A percentile compares a stretch with the other conserved stretches of the same genome.
Evolutionary conservation across 2,329 filamentous ascomycete genomes (phyloP).

Genomic region (Stemphylium vesicarium): DNA sequence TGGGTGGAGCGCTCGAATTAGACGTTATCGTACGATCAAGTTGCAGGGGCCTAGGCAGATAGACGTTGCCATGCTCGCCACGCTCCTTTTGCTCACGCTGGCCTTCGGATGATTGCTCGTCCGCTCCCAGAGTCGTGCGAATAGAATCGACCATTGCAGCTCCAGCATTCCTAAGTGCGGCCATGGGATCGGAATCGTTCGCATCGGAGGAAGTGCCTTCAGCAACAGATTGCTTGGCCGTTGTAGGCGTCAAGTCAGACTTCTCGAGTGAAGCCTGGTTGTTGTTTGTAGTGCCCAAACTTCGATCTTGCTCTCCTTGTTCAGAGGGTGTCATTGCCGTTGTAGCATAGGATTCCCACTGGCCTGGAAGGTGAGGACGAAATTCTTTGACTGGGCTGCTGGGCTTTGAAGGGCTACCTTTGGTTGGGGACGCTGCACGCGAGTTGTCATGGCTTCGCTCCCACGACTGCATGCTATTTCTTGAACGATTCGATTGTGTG

Average conservation of each 20-base stretch:
- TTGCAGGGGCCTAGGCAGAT: conserved; percentile 45
- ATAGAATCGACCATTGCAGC: conserved; percentile 57
- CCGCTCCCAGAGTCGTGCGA: conserved; percentile 46
- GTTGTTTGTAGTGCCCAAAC: conserved; percentile 21
- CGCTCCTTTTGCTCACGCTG: conserved; percentile 10
- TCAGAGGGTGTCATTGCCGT: conserved; percentile 46
- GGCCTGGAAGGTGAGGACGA: conserved; percentile 59
- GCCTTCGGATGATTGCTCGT: conserved; percentile 26
- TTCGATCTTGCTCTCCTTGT: conserved; percentile 36
- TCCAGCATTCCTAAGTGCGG: conserved; percentile 55
- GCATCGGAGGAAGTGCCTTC: conserved; percentile 24
- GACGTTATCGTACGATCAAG: conserved; percentile 47
- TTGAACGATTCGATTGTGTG: conserved; percentile 51
- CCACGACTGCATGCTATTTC: conserved; percentile 50
- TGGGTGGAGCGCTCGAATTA: conserved; percentile 51
- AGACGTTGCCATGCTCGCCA: conserved; percentile 43
- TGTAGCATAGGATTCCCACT: conserved; percentile 59
- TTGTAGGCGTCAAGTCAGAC: conserved; percentile 46
- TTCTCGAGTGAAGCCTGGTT: conserved; percentile 30
- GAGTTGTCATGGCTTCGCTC: conserved; percentile 48
- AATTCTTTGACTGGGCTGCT: conserved; percentile 52
- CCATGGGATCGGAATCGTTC: conserved; percentile 44
- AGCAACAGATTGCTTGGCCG: conserved; percentile 41
- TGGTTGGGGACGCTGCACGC: conserved; percentile 41
- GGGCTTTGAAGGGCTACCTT: conserved; percentile 38